Percentiles rank a stretch among this genome's conserved stretches.
phyloP scores from a whole-genome alignment of 2,329 filamentous ascomycete species.

The Dendryphion nanum region DNA sequence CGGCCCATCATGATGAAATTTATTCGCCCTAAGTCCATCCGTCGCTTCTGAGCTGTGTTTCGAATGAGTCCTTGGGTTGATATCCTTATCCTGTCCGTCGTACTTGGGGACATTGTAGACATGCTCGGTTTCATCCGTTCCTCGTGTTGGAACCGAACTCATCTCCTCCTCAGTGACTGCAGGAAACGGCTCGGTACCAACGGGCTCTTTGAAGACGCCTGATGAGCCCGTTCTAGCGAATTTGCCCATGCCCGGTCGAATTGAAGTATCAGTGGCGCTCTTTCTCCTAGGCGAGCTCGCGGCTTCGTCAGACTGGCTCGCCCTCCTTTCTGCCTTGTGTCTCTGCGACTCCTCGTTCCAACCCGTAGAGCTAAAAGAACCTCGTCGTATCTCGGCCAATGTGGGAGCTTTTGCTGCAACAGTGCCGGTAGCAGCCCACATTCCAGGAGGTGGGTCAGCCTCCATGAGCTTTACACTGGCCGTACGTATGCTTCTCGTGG shows the following conservation, averaged over 20 bases:
- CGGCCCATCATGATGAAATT: constrained; percentile 7
- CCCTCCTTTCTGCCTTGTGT: constrained; percentile 21
- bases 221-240: constrained; percentile 10
- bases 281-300: constrained; percentile 6
- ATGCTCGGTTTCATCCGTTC: constrained; percentile 4
- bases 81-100: constrained; percentile 10
- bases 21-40: constrained; percentile 14
- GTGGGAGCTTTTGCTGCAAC: constrained; percentile 43
- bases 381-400: constrained; percentile 42
- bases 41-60: constrained; percentile 18
- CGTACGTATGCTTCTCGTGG: constrained; percentile 26
- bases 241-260: constrained; percentile 6
- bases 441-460: constrained; percentile 38
- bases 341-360: constrained; percentile 32
- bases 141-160: constrained; percentile 4
- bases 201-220: constrained; percentile 7
- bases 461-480: constrained; percentile 40
- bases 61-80: constrained; percentile 5
- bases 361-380: constrained; percentile 33
- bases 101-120: constrained; percentile 5
- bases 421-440: constrained; percentile 47
- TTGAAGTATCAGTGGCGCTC: constrained; percentile 8
- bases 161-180: constrained; percentile 29
- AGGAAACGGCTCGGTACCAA: constrained; percentile 26
- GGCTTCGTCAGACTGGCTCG: constrained; percentile 20